These are phyloP conservation scores for Lasiosphaeria ovina DNA, from an alignment of 495 filamentous ascomycete species.

Conservation along the genomic window DNA sequence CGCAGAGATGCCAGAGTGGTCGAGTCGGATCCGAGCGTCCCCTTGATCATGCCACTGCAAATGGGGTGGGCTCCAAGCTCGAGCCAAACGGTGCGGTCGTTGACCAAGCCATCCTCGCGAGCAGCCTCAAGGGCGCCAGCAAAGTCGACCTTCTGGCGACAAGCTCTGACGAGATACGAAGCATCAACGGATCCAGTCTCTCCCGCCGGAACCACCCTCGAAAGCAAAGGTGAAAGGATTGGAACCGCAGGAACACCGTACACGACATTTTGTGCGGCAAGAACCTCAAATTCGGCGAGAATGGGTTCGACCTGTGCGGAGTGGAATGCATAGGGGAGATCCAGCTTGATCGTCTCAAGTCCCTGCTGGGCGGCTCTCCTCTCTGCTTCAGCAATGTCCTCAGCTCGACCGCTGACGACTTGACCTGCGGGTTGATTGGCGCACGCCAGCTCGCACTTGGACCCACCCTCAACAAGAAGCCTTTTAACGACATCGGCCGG, in stretches of 20 bases:
- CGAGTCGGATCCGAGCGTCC: constrained; percentile 34
- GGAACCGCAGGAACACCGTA: constrained; percentile 49
- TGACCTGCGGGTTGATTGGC: constrained; percentile 49
- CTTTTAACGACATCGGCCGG: constrained; percentile 36
- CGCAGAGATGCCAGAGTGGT: constrained; percentile 7
- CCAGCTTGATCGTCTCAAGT: constrained; percentile 51
- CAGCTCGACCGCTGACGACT: constrained; percentile 45
- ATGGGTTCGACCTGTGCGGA: constrained; percentile 63
- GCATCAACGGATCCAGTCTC: constrained; percentile 41
- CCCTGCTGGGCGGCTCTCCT: constrained; percentile 50
- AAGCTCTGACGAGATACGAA: constrained; percentile 47
- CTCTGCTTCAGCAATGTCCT: constrained; percentile 39
- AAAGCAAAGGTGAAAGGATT: constrained; percentile 58
- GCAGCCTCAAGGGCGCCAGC: constrained; percentile 48
- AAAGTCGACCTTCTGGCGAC: constrained; percentile 57
- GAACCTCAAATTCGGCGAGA: constrained; percentile 48
- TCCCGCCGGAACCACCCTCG: constrained; percentile 47
- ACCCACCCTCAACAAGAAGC: constrained; percentile 1
- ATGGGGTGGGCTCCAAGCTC: constrained; percentile 62
- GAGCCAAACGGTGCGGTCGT: constrained; percentile 38
- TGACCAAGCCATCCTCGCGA: constrained; percentile 10
- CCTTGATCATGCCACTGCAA: constrained; percentile 57
- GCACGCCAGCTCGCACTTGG: constrained; percentile 54
- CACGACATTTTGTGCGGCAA: constrained; percentile 46
- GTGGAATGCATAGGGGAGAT: constrained; percentile 58